These are phyloP conservation scores for Microdochium nivale DNA, from an alignment of 2,329 filamentous ascomycete genomes.

Conservation along the genomic window DNA sequence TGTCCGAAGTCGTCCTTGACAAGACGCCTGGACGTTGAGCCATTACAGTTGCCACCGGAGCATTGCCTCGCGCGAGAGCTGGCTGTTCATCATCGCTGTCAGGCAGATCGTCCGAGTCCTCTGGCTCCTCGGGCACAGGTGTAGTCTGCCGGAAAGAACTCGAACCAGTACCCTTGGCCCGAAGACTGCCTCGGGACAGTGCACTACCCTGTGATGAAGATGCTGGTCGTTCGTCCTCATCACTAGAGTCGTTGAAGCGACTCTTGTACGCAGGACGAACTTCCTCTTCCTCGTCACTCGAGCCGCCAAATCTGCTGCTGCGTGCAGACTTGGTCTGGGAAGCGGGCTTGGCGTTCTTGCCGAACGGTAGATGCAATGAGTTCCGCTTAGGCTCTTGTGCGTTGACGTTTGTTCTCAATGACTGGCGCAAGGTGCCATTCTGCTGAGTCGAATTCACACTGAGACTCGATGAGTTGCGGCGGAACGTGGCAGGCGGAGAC, in stretches of 20 bases:
- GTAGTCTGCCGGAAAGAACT: slow-evolving; percentile 49
- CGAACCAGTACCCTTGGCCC: slow-evolving; percentile 19
- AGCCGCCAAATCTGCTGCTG: slow-evolving; percentile 19
- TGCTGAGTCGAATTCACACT: slow-evolving; percentile 29
- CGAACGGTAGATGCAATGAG: slow-evolving; percentile 32
- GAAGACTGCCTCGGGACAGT: slow-evolving; percentile 20
- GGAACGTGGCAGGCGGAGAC: slow-evolving; percentile 53
- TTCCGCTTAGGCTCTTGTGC: slow-evolving; percentile 24
- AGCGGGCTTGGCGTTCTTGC: slow-evolving; percentile 26
- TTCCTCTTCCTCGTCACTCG: slow-evolving; percentile 17
- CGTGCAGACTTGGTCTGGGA: slow-evolving; percentile 9
- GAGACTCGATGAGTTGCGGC: slow-evolving; percentile 31
- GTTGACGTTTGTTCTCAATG: slow-evolving; percentile 29
- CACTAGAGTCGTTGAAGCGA: slow-evolving; percentile 55
- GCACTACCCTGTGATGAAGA: slow-evolving; percentile 16
- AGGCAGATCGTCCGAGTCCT: slow-evolving; percentile 48
- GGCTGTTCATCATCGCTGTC: slow-evolving; percentile 47
- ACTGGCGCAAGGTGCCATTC: slow-evolving; percentile 33
- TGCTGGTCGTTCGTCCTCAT: slow-evolving; percentile 39
- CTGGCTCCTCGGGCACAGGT: slow-evolving; percentile 38
- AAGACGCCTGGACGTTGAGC: slow-evolving; percentile 10
- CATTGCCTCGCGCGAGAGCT: slow-evolving; percentile 14
- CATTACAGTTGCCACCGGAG: slow-evolving; percentile 10
- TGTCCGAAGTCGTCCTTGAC: neutral
- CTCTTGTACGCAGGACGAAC: slow-evolving; percentile 31